Conservation (phyloP, 2,329 filamentous ascomycete species). For the Neofusicoccum cordaticola region DNA sequence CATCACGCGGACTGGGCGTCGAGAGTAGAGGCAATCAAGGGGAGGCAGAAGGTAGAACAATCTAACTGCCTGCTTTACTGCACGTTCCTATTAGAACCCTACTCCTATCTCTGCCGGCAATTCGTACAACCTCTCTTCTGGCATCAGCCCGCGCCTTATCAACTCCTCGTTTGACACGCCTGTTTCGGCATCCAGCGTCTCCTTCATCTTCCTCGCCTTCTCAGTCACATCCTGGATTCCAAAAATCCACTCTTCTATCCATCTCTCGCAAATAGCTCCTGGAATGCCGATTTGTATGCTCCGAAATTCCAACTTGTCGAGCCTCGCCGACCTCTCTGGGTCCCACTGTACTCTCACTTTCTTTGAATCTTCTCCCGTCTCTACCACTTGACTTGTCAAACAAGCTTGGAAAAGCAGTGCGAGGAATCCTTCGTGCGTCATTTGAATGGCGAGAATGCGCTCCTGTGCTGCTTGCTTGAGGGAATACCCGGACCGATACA, state of each 20-base stretch:
- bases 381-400: too few species aligned
- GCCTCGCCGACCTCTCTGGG: constrained; percentile 52
- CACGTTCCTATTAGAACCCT: background rate
- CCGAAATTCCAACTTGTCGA: constrained; percentile 49
- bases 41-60: too few species aligned
- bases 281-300: constrained; percentile 64
- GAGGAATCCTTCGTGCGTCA: constrained; percentile 52
- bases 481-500: constrained; percentile 61
- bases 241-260: constrained; percentile 53
- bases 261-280: constrained; percentile 43
- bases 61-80: too few species aligned
- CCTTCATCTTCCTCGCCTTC: constrained; percentile 49
- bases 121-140: constrained; percentile 44
- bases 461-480: constrained; percentile 56
- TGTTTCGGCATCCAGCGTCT: constrained; percentile 42
- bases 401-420: constrained; percentile 38
- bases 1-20: background rate
- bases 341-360: constrained; percentile 63
- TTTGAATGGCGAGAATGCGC: constrained; percentile 56
- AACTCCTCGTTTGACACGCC: constrained; percentile 38
- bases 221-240: constrained; percentile 60
- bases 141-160: constrained; percentile 40
- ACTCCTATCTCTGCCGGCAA: background rate
- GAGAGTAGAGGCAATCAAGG: too few species aligned
- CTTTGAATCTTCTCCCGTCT: constrained; percentile 21